These are phyloP conservation scores for Solanum rostratum DNA, from an alignment of 257 asterid species.

Conservation along the genomic window DNA sequence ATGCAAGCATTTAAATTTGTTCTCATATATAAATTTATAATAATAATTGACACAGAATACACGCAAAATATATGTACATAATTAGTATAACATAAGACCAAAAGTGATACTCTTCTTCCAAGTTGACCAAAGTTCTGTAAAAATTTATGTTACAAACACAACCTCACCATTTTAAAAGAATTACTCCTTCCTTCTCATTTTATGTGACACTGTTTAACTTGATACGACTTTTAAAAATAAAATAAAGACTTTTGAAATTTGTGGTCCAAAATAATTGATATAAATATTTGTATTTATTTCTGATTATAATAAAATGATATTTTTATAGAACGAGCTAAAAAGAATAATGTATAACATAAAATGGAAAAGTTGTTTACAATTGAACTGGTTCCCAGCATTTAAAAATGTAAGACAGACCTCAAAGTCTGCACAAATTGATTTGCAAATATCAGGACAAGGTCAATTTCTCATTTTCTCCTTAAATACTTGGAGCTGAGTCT, in stretches of 20 bases:
- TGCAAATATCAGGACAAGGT: background rate
- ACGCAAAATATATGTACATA: background rate
- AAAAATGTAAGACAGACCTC: background rate
- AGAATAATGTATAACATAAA: no score
- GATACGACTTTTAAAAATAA: no score
- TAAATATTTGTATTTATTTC: no score
- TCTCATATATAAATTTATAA: background rate
- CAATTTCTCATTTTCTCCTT: background rate
- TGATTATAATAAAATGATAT: no score
- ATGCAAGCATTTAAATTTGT: background rate
- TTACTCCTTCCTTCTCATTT: no score
- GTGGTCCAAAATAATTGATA: no score
- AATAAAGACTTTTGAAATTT: no score
- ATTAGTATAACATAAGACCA: background rate
- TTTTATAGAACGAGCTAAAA: no score
- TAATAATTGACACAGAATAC: background rate
- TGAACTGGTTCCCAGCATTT: background rate
- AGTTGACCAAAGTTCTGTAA: background rate
- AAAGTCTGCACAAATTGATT: background rate
- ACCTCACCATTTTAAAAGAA: background rate
- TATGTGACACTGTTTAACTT: no score
- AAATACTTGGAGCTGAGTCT: background rate
- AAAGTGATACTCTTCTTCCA: background rate
- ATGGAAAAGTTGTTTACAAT: no score
- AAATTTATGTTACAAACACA: background rate